phyloP scores from a whole-genome alignment of 2,329 filamentous ascomycete species.

The Epichloe sp. region DNA sequence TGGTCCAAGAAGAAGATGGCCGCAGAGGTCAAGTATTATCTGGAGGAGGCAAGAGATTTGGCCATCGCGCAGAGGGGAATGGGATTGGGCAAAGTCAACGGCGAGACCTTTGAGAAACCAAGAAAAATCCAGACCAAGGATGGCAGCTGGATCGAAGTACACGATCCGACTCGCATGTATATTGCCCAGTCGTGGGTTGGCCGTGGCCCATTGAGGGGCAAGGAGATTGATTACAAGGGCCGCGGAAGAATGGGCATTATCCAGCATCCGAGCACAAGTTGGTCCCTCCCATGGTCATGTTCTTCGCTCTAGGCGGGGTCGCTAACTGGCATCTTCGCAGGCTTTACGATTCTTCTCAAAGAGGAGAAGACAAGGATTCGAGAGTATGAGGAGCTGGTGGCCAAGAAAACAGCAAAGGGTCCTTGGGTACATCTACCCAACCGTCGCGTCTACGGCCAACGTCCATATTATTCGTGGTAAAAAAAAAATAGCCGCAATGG shows the following conservation, averaged over 20 bases:
- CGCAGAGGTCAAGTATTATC: slow-evolving; percentile 61
- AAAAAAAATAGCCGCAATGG: slow-evolving; percentile 6
- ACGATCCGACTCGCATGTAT: slow-evolving; percentile 72
- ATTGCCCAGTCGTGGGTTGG: slow-evolving; percentile 90
- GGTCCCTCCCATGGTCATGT: slow-evolving; percentile 23
- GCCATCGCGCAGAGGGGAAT: slow-evolving; percentile 74
- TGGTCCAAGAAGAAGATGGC: slow-evolving; percentile 93
- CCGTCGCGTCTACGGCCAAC: slow-evolving; percentile 68
- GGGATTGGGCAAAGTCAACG: slow-evolving; percentile 48
- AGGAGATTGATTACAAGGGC: slow-evolving; percentile 57
- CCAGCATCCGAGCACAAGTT: slow-evolving; percentile 61
- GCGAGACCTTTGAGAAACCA: slow-evolving; percentile 24
- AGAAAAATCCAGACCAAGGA: slow-evolving; percentile 58
- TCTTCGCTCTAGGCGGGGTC: neutral
- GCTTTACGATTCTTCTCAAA: slow-evolving; percentile 71
- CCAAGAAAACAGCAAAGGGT: slow-evolving; percentile 60
- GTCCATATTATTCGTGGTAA: slow-evolving; percentile 88
- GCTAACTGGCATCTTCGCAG: slow-evolving; percentile 27
- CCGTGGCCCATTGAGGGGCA: slow-evolving; percentile 49
- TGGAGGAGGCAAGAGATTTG: slow-evolving; percentile 69
- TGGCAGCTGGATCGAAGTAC: slow-evolving; percentile 57
- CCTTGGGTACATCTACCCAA: slow-evolving; percentile 85
- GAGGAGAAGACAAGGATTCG: slow-evolving; percentile 85
- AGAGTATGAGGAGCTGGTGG: slow-evolving; percentile 62
- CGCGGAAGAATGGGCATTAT: slow-evolving; percentile 58